phyloP scores from a whole-genome alignment of 192 early-diverging fungal genomes.

The Coemansia javaensis region DNA sequence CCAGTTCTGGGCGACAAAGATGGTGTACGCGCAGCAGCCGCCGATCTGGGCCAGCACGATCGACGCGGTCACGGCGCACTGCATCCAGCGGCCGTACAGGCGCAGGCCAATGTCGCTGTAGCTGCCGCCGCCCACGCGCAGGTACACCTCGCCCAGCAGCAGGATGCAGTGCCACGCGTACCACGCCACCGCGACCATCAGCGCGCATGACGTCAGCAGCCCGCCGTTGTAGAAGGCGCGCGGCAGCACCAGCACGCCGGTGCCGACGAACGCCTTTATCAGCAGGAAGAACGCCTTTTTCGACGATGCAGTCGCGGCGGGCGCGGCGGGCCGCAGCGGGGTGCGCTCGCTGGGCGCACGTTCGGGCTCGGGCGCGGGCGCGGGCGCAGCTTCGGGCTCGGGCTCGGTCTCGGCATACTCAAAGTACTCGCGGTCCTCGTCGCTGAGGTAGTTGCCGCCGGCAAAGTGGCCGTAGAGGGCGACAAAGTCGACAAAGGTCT shows the following conservation, averaged over 20 bases:
- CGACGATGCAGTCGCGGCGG: constrained; percentile 50
- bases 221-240: constrained; percentile 79
- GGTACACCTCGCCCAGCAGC: constrained; percentile 61
- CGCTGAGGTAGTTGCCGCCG: constrained; percentile 83
- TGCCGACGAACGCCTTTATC: constrained; percentile 81
- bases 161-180: constrained; percentile 64
- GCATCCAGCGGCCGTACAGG: constrained; percentile 63
- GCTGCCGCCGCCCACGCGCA: constrained; percentile 54
- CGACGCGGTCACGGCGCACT: constrained; percentile 59
- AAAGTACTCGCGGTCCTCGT: constrained; percentile 65
- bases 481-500: constrained; percentile 92
- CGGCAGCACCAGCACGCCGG: constrained; percentile 70
- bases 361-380: not conserved
- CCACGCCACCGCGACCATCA: constrained; percentile 56
- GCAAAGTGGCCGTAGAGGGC: constrained; percentile 93
- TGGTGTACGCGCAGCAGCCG: constrained; percentile 85
- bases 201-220: constrained; percentile 56
- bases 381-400: not conserved
- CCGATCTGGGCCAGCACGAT: constrained; percentile 79
- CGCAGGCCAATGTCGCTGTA: constrained; percentile 69
- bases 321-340: constrained; percentile 21
- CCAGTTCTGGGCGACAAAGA: constrained; percentile 86
- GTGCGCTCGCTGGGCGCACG: constrained; percentile 23
- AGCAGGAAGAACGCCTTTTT: constrained; percentile 73
- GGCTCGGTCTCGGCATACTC: constrained; percentile 22